Evolutionary conservation across 805 yeast genomes (phyloP), one percentile per base, ranked within the genome.

Genomic region (Ogataea neopini): DNA sequence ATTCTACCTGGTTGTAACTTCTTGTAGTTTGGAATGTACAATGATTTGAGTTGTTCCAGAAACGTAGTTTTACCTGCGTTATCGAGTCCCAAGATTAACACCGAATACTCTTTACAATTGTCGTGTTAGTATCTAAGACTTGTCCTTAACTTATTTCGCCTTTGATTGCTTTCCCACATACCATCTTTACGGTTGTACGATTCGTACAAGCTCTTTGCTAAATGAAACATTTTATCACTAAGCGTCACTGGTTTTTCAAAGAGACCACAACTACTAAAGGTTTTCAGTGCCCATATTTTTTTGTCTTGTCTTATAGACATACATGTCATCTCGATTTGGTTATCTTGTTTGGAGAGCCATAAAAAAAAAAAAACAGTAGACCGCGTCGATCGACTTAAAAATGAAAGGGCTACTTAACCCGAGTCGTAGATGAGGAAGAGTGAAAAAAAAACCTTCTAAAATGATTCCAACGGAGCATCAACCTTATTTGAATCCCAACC

Each of bases 31-130:
- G 74, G 67, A 25, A 73, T 70, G 58, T 77, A 83, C 39, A 74
- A 64, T 37, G 75, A 72, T 60, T 86, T 86, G 30, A 84, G 67
- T 53, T 82, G 77, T 62, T 86, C 94, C 19, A 85, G 63, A 49
- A 85, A 76, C 0, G 92, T 86, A 11, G 98, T 94, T 64, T 92
- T 92, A 1, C 99, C 99, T 0, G 98, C 96, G 71, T 92, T 91
- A 66, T 92, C 97, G 23, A 92, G 76, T 15, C 99, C 99, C 18
- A 92, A 72, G 30, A 92, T 87, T 40, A 92, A 74, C 3, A 87
- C 78, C 1, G 90, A 81, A 61, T 87, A 87, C 65, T 85, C 88
- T 72, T 34, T 19, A 2, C 32, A 20, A 33, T 30, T 11, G 34
- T 30, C 39, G 25, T 28, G 33, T 33, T 30, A 36, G 47, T 43